Base-by-base conservation (phyloP, 2,329 filamentous ascomycete genomes). In the Didymella exigua region DNA sequence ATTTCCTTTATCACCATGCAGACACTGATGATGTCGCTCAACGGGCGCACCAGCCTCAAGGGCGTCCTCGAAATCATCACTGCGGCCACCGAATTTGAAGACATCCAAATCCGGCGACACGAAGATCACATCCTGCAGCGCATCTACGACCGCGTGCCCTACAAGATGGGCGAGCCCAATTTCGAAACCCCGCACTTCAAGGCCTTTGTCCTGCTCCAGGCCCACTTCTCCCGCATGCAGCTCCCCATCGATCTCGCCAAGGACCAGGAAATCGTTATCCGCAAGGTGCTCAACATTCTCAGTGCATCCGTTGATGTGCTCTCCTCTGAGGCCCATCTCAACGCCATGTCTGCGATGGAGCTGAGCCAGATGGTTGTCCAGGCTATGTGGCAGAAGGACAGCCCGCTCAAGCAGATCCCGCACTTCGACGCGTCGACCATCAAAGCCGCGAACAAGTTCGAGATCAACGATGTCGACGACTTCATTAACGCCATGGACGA, bases 401-500 rank as follows among this genome's bases (percentile, higher is more conserved):
- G 90, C 68, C 93, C 95, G 33, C 83, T 99, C 63, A 97, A 97
- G 80, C 95, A 99, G 77, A 97, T 99, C 70, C 95, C 95, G 64
- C 91, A 98, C 79, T 98, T 98, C 75, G 86, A 88, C 14, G 85
- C 88, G 31, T 88, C 93, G 58, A 88, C 89, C 45, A 88, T 98
- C 64, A 89, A 93, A 76, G 89, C 86, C 61, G 91, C 90, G 38
- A 89, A 89, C 70, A 87, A 90, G 54, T 90, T 87, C 72, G 88
- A 85, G 60, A 89, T 99, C 79, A 93, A 91, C 68, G 93, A 98
- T 67, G 88, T 99, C 62, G 93, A 96, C 68, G 93, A 96, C 72
- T 98, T 99, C 79, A 97, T 98, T 89, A 93, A 98, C 66, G 90
- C 91, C 60, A 99, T 99, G 93, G 95, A 96, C 72, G 93, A 93